Evolutionary conservation across 2,329 filamentous ascomycete genomes (phyloP), one percentile per base, ranked within the genome.

Genomic region (Diaporthe ilicicola): DNA sequence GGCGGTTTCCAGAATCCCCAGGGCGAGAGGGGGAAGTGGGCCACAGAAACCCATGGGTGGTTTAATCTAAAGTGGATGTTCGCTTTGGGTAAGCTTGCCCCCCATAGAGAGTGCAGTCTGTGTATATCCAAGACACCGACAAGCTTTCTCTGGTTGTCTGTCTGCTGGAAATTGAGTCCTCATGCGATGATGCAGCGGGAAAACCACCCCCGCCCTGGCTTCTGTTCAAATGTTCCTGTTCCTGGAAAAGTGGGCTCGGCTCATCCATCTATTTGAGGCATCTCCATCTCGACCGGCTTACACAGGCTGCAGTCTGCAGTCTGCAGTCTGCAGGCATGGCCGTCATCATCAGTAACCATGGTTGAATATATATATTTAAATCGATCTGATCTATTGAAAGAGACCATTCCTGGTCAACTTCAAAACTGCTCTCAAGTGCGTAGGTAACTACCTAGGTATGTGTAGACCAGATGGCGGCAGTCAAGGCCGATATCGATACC

Each of bases 211-310:
- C n/a, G 39, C 39, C 56, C 39, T 62, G 27, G 39, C 59, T 34
- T 4, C 9, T 34, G 32, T n/a, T n/a, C n/a, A n/a, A n/a, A n/a
- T n/a, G n/a, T 34, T 34, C 32, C 32, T 34, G 59, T 62, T 62
- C 59, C 59, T 62, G 59, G 59, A 62, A 62, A 62, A 62, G 42
- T 62, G 59, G 59, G 59, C 24, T 48, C 17, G 37, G 17, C 27
- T n/a, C 32, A 39, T 48, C 39, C 24, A 46, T 62, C 29, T 62
- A 62, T 17, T 5, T 62, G 56, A 48, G 42, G 56, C 56, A 22
- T 19, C 56, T 48, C 27, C 17, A 46, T 46, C 39, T 62, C 24
- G 27, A 44, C 46, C 39, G 55, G 55, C 39, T 61, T 61, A 44
- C 55, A 59, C 17, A 24, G 55, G 15, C 55, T 46, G 55, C 55